Evolutionary conservation across 495 filamentous ascomycete species (phyloP).

Genomic region (Monascus purpureus): DNA sequence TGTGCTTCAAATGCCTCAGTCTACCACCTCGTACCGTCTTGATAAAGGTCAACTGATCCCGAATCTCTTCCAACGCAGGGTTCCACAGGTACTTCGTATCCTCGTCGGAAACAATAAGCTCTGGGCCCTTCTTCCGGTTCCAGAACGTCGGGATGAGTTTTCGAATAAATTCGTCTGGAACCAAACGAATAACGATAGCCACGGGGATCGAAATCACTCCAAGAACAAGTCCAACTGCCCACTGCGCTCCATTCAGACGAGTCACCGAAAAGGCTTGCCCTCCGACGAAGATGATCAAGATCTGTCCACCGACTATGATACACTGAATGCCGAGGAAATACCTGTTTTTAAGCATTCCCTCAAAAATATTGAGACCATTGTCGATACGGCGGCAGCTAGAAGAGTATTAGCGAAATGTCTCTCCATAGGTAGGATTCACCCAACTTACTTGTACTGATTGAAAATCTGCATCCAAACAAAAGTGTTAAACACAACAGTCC

Average conservation of each 20-base stretch:
- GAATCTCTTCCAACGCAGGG: conserved; percentile 49
- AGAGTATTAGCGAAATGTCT: conserved; percentile 1
- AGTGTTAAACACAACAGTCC: conserved; percentile 80
- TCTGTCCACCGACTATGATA: conserved; percentile 72
- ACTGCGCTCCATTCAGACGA: conserved; percentile 49
- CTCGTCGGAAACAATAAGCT: conserved; percentile 56
- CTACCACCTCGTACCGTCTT: conserved; percentile 70
- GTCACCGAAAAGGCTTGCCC: conserved; percentile 53
- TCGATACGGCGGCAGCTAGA: conserved; percentile 62
- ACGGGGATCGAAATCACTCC: conserved; percentile 58
- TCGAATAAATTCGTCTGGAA: conserved; percentile 53
- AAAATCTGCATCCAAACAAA: conserved; percentile 96
- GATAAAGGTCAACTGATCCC: conserved; percentile 65
- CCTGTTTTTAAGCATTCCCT: conserved; percentile 61
- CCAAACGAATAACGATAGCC: conserved; percentile 55
- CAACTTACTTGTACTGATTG: conserved; percentile 59
- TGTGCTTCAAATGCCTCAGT: conserved; percentile 73
- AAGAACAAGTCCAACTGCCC: conserved; percentile 60
- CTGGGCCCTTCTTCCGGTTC: conserved; percentile 32
- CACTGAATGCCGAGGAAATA: conserved; percentile 75
- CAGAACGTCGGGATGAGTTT: conserved; percentile 41
- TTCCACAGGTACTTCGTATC: conserved; percentile 55
- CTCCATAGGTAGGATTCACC: neutral
- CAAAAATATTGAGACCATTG: conserved; percentile 82
- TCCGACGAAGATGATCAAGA: conserved; percentile 67